Percentiles rank a stretch among this genome's conserved stretches.
These are phyloP conservation scores for Fagus sylvatica DNA, from an alignment of 306 rosid genomes.

Conservation along the genomic window DNA sequence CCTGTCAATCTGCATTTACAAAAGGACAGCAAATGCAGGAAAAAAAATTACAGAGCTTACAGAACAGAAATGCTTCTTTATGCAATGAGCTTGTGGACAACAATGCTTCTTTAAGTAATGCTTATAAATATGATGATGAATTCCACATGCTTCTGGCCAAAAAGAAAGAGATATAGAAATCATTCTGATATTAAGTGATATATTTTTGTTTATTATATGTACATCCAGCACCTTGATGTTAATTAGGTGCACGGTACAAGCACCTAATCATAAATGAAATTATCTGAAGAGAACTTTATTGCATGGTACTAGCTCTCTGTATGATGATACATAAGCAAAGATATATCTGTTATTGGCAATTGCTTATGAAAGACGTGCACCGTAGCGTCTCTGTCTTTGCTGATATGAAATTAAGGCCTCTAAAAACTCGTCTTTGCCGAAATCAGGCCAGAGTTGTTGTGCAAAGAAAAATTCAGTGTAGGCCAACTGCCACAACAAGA, in stretches of 20 bases:
- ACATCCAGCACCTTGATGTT: background rate
- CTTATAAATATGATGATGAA: background rate
- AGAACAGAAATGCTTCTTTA: background rate
- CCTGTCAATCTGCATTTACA: background rate
- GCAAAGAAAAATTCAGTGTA: conserved; percentile 68
- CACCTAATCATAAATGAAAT: background rate
- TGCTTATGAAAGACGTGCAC: conserved; percentile 35
- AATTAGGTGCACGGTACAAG: background rate
- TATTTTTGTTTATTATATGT: background rate
- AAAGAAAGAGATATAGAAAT: background rate
- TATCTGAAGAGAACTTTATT: background rate
- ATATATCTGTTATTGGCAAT: background rate
- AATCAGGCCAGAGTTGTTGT: conserved; percentile 72
- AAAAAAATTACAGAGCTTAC: too few species aligned
- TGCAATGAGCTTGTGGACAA: background rate
- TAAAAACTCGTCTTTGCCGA: conserved; percentile 55
- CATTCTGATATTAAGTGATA: background rate
- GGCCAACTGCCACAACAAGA: conserved; percentile 82
- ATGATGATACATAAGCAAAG: background rate
- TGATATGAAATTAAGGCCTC: conserved; percentile 75
- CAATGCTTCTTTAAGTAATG: background rate
- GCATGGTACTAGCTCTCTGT: background rate
- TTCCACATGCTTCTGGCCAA: background rate
- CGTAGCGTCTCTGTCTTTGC: conserved; percentile 64
- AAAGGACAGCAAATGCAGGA: background rate